Base-by-base conservation (phyloP, 148 eudicot species). In the Rhododendron ferrugineum region DNA sequence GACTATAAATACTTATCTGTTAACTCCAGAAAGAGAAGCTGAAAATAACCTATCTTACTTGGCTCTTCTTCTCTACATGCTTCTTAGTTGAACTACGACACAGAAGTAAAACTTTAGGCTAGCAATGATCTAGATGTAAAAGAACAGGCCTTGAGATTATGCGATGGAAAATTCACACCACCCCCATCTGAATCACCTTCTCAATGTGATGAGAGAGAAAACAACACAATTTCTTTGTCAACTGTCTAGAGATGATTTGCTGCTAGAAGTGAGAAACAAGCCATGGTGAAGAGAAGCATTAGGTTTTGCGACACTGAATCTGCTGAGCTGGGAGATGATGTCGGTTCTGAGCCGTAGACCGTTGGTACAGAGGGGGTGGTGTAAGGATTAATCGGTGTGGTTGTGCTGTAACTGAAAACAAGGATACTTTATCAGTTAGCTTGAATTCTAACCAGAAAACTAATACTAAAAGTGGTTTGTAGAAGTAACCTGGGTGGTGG, bases 291-390 rank as follows among this genome's bases (percentile, higher is more conserved):
- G 86, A 92, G 84, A 84, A 93, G 50, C 87, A 87, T 3, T 60
- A 88, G 30, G 83, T 88, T 87, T 84, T 56, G 85, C 6, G 90
- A 79, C 70, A 84, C n/a, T 80, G 89, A 82, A 76, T 87, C 84
- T 79, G 93, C 96, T 82, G 86, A 89, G 86, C 85, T 97, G 42
- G 99, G 98, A 85, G 90, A 88, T 68, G 91, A 95, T 77, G 90
- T 89, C 44, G 99, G 99, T 85, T 91, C 96, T 47, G 86, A 72
- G 54, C 94, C 97, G 58, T 87, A 90, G 60, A 80, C 88, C 42
- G 89, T 79, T 72, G 92, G 90, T 84, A 88, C 89, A 18, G 83
- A 79, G 56, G 92, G 91, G 72, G 79, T 84, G 76, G 78, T 85
- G 87, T 82, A 86, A 26, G 91, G 92, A 80, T 81, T 88, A 83